These are phyloP conservation scores for Ophiobolus disseminans DNA, from an alignment of 2,329 filamentous ascomycete genomes.

Conservation along the genomic window DNA sequence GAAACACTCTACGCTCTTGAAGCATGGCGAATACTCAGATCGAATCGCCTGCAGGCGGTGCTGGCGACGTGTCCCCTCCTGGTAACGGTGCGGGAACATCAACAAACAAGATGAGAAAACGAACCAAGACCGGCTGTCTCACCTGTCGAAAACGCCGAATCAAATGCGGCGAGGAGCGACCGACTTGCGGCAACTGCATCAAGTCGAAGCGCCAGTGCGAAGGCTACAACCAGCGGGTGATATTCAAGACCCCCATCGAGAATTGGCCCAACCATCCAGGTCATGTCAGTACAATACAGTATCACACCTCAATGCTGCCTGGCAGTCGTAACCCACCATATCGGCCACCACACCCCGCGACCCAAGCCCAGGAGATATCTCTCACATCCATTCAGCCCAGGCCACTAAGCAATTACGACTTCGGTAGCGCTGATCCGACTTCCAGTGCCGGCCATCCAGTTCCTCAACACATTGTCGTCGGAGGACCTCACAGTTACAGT, in stretches of 20 bases:
- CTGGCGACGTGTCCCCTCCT: slow-evolving; percentile 40
- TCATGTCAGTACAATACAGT: slow-evolving; percentile 47
- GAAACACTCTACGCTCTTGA: neutral
- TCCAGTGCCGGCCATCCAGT: slow-evolving; percentile 13
- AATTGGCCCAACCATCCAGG: slow-evolving; percentile 52
- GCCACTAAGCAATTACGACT: slow-evolving; percentile 36
- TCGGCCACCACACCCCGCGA: slow-evolving; percentile 16
- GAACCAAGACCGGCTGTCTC: slow-evolving; percentile 91
- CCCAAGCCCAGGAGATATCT: slow-evolving; percentile 27
- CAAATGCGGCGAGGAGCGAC: slow-evolving; percentile 92
- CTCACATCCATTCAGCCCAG: slow-evolving; percentile 39
- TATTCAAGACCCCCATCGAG: slow-evolving; percentile 78
- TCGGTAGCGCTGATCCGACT: slow-evolving; percentile 26
- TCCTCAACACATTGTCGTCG: slow-evolving; percentile 23
- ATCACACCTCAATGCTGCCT: slow-evolving; percentile 49
- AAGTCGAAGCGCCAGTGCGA: slow-evolving; percentile 86
- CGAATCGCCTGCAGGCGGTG: slow-evolving; percentile 25
- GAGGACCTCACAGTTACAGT: slow-evolving; percentile 24
- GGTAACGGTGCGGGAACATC: slow-evolving; percentile 24
- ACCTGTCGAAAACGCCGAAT: slow-evolving; percentile 95
- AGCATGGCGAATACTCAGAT: slow-evolving; percentile 34
- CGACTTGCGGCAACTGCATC: slow-evolving; percentile 82
- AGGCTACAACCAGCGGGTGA: slow-evolving; percentile 80
- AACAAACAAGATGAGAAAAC: slow-evolving; percentile 48
- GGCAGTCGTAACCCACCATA: slow-evolving; percentile 36